Evolutionary conservation across 768 basidiomycete genomes (phyloP).

Genomic region (Pleurotus tuber-regium): DNA sequence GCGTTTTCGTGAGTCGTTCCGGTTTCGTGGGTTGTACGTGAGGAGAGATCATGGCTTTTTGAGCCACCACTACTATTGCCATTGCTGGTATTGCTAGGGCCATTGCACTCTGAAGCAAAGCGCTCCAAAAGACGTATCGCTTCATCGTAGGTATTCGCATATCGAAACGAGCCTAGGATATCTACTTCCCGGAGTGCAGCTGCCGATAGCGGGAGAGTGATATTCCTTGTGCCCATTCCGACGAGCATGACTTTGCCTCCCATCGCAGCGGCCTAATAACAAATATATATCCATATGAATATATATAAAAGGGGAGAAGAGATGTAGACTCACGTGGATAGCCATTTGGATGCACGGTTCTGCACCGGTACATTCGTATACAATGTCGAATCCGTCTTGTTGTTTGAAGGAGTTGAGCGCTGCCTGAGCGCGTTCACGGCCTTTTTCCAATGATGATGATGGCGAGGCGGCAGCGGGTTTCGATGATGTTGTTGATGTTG

Average conservation of each 20-base stretch:
- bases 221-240: conserved; percentile 91
- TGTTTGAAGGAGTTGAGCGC: conserved; percentile 56
- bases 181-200: conserved; percentile 90
- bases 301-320: neutral
- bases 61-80: no score
- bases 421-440: conserved; percentile 53
- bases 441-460: conserved; percentile 52
- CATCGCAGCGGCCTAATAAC: conserved; percentile 64
- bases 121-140: conserved; percentile 57
- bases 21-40: neutral
- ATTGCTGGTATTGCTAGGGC: neutral
- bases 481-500: conserved; percentile 44
- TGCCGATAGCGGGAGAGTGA: conserved; percentile 76
- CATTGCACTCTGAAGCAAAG: neutral
- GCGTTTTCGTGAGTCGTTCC: neutral
- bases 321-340: conserved; percentile 66
- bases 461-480: no score
- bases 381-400: conserved; percentile 83
- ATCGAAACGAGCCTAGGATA: conserved; percentile 88
- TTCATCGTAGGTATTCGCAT: conserved; percentile 87
- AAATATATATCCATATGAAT: neutral
- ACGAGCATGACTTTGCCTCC: conserved; percentile 93
- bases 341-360: conserved; percentile 91
- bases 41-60: no score
- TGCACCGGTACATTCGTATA: conserved; percentile 95